phyloP scores from a whole-genome alignment of 441 rosid species.

The Omphalea diandra region DNA sequence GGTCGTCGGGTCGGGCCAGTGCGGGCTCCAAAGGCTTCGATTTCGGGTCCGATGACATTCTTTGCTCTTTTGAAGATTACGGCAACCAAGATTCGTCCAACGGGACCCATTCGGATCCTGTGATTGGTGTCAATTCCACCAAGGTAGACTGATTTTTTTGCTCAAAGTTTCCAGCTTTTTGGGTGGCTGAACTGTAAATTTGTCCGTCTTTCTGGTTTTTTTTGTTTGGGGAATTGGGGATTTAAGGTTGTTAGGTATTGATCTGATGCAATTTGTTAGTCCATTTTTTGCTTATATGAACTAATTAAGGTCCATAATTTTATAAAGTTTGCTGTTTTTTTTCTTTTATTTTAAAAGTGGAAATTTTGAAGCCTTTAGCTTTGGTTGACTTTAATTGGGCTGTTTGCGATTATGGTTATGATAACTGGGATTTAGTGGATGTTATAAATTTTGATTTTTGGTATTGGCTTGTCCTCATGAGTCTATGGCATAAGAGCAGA shows the following conservation, averaged over 20 bases:
- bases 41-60: constrained; percentile 90
- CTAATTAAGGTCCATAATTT: neutral
- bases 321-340: neutral
- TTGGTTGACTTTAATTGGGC: neutral
- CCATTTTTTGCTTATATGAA: neutral
- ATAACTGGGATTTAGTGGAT: neutral
- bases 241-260: neutral
- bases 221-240: neutral
- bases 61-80: constrained; percentile 84
- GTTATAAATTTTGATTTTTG: neutral
- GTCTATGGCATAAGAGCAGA: neutral
- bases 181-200: neutral
- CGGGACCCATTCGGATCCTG: constrained; percentile 59
- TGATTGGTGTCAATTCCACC: constrained; percentile 34
- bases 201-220: neutral
- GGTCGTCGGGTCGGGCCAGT: constrained; percentile 65
- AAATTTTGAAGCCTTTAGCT: neutral
- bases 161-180: neutral
- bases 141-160: constrained; percentile 39
- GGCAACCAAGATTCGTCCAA: constrained; percentile 65
- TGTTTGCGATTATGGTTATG: neutral
- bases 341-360: too few species aligned
- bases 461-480: neutral
- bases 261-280: neutral
- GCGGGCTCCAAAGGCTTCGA: constrained; percentile 77